Evolutionary conservation across 345 rosid species (phyloP), one percentile per base, ranked within the genome.

Genomic region (Carallia brachiata): DNA sequence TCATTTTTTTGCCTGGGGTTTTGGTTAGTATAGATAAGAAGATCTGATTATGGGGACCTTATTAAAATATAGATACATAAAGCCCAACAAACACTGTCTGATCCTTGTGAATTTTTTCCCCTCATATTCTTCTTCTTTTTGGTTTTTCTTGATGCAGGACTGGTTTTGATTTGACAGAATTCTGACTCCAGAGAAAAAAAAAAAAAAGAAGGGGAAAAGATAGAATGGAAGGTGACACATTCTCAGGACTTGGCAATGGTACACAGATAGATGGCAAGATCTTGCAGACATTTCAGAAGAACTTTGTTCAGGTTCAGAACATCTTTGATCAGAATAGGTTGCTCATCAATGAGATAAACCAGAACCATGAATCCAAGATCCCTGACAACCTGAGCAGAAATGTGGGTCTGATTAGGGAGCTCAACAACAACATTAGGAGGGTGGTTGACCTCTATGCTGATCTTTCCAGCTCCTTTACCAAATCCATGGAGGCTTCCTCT

Each of bases 381-480:
- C 95, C 90, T 17, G 92, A 87, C 77, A 86, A 85, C 67, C 79
- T 91, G 44, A 81, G 79, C 78, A 77, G 87, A 80, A 89, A 89
- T 80, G 86, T 89, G 54, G 87, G 89, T 74, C 75, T 91, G 68
- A 91, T 91, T 52, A 83, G 83, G 70, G 97, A 91, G 82, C 91
- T 91, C 73, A 91, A 91, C 88, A 83, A 78, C 80, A 89, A 91
- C 74, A 84, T 91, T 39, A 89, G 90, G 72, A 87, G 84, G 71
- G 92, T 87, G 15, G 95, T 83, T 64, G 83, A 81, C 73, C 86
- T 91, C 53, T 91, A 91, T 66, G 76, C 85, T 48, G 94, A 82
- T 82, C 95, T 91, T 56, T 91, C 97, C 17, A 81, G 57, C 66
- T 74, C 77, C 75, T 86, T 91, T 77, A 73, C 89, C 76, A 84